These are phyloP conservation scores for Clarkia xantiana DNA, from an alignment of 345 rosid species.

Conservation along the genomic window DNA sequence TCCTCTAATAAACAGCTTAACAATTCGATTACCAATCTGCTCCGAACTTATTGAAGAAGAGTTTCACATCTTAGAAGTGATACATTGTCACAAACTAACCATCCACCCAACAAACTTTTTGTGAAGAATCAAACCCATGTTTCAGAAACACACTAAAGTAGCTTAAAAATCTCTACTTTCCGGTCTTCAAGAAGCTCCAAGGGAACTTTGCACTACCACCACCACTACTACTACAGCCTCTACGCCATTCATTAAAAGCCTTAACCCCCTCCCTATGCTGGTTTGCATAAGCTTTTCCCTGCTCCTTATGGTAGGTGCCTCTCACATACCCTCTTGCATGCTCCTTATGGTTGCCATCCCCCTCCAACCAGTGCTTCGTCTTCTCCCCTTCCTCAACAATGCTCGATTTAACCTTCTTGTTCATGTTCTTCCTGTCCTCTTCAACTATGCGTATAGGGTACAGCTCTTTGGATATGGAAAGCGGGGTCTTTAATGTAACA, in stretches of 20 bases:
- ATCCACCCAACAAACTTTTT: too few species aligned
- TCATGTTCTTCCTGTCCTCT: slow-evolving; percentile 51
- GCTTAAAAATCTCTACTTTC: slow-evolving; percentile 13
- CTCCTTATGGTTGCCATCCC: slow-evolving; percentile 14
- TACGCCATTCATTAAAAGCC: not conserved
- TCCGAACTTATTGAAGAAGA: too few species aligned
- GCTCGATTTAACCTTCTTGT: slow-evolving; percentile 43
- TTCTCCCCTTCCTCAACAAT: slow-evolving; percentile 57
- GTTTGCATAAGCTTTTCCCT: too few species aligned
- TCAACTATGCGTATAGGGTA: slow-evolving; percentile 41
- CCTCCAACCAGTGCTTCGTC: slow-evolving; percentile 79
- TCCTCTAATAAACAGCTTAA: too few species aligned
- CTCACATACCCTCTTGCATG: slow-evolving; percentile 9
- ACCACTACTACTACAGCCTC: not conserved
- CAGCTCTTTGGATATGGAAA: slow-evolving; percentile 52
- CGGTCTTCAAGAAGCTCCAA: slow-evolving; percentile 58
- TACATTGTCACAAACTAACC: too few species aligned
- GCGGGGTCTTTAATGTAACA: slow-evolving; percentile 44
- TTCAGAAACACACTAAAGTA: not conserved
- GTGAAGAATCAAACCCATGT: too few species aligned
- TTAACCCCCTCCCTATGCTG: slow-evolving; percentile 8
- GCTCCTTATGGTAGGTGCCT: not conserved
- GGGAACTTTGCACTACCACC: slow-evolving; percentile 32
- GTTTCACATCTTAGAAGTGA: too few species aligned
- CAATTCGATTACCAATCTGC: too few species aligned